phyloP scores from a whole-genome alignment of 2,329 filamentous ascomycete genomes.

The Diaporthe sp. region DNA sequence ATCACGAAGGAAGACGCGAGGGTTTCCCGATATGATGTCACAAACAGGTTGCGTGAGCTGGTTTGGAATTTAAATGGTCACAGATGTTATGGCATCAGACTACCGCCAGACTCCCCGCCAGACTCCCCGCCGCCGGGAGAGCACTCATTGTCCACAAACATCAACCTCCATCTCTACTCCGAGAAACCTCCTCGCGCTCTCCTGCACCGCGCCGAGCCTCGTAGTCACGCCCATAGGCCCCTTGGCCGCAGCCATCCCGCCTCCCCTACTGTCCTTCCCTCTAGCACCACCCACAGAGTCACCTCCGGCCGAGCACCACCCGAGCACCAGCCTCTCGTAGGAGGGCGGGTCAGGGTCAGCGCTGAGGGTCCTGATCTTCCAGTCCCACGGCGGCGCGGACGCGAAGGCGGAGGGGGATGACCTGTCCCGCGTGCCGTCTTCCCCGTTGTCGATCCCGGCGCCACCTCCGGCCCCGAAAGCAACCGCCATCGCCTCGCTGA shows the following conservation, averaged over 20 bases:
- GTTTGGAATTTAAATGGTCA: not conserved
- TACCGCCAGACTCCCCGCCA: too few species aligned
- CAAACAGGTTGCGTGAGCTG: not conserved
- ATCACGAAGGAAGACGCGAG: not conserved
- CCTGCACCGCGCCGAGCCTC: conserved; percentile 27
- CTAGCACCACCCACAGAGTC: not conserved
- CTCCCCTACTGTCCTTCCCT: not conserved
- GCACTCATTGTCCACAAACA: not conserved
- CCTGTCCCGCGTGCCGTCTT: conserved; percentile 41
- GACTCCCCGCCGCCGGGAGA: too few species aligned
- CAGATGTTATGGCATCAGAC: not conserved
- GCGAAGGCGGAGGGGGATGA: not conserved
- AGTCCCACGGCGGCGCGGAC: conserved; percentile 37
- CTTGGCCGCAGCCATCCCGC: not conserved
- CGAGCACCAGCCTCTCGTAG: conserved; percentile 37
- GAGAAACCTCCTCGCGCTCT: conserved; percentile 31
- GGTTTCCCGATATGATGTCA: not conserved
- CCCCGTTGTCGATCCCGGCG: conserved; percentile 43
- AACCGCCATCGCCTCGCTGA: conserved; percentile 46
- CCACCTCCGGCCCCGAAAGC: conserved; percentile 41
- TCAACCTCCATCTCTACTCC: conserved; percentile 29
- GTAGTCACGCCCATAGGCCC: not conserved
- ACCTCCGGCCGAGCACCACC: conserved; percentile 25
- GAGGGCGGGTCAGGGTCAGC: conserved; percentile 35
- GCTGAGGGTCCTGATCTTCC: conserved; percentile 49